Base-by-base conservation (phyloP, 2,329 filamentous ascomycete genomes). In the Diaporthe sp. region DNA sequence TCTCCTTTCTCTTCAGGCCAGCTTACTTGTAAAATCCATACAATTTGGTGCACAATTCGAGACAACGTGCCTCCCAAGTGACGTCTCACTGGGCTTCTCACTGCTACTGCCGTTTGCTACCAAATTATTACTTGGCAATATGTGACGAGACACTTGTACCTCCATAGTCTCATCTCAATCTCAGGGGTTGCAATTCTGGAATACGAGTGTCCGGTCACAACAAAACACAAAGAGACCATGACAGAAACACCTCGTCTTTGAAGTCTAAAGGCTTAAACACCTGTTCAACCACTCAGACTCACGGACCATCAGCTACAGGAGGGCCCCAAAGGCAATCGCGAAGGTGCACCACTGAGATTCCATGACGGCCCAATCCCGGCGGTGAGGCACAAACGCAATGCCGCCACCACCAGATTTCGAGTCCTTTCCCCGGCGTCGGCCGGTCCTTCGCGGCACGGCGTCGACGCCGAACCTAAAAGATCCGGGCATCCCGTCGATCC, bases 391-490 rank as follows among this genome's bases (percentile, higher is more conserved):
- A 15, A 7, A 42, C 37, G 37, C 58, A 57, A 57, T 42, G 58
- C 58, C 58, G 58, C 58, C 58, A 62, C 58, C 58, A 19, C 58
- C 58, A 25, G 37, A 62, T 4, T 62, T 44, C 37, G 58, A 62
- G 12, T 15, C 58, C 7, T 62, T 62, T 62, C 58, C 58, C 58
- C 37, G 58, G 58, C 58, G 37, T 62, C 58, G 58, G 37, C 58
- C 15, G 37, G n/a, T 62, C 15, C 58, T 62, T 62, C 58, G 37
- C 58, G 58, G 58, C 37, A 4, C 58, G 37, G n/a, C 3, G 58
- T 62, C 58, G 15, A 62, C 58, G 58, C 58, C 58, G n/a, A 62
- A 62, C 58, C 58, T 62, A 9, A 62, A 15, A 62, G 58, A 62
- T 44, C 13, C 37, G 15, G 58, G 5, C 58, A 15, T 28, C 15